phyloP scores from a whole-genome alignment of 805 yeast species.

The Starmerella lactis-condensi region DNA sequence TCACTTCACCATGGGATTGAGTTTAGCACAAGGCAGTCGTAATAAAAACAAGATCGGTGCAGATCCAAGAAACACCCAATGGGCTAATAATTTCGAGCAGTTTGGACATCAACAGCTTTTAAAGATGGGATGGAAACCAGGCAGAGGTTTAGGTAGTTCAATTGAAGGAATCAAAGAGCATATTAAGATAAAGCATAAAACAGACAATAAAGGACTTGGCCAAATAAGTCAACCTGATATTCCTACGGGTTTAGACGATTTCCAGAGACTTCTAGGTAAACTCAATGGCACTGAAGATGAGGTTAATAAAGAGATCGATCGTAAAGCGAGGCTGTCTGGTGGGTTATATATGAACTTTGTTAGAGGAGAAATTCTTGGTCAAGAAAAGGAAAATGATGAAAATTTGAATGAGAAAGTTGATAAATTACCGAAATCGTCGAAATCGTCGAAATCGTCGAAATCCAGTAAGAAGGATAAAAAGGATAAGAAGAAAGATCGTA shows the following conservation, averaged over 20 bases:
- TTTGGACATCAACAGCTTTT: slow-evolving; percentile 78
- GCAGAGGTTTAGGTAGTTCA: slow-evolving; percentile 69
- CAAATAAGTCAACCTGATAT: slow-evolving; percentile 52
- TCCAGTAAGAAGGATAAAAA: slow-evolving; percentile 19
- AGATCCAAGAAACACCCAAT: slow-evolving; percentile 84
- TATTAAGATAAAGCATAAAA: slow-evolving; percentile 64
- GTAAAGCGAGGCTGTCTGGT: slow-evolving; percentile 50
- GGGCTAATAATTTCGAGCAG: slow-evolving; percentile 58
- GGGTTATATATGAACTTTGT: slow-evolving; percentile 71
- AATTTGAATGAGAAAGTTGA: slow-evolving; percentile 16
- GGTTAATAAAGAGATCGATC: slow-evolving; percentile 29
- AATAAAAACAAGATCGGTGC: slow-evolving; percentile 64
- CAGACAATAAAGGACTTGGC: slow-evolving; percentile 78
- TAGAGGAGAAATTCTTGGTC: slow-evolving; percentile 60
- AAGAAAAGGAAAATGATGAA: slow-evolving; percentile 53
- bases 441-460: slow-evolving; percentile 14
- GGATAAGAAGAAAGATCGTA: slow-evolving; percentile 10
- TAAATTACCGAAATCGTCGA: slow-evolving; percentile 19
- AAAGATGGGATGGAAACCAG: slow-evolving; percentile 83
- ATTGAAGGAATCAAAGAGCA: slow-evolving; percentile 30
- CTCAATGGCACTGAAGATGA: slow-evolving; percentile 68
- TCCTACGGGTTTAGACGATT: slow-evolving; percentile 81
- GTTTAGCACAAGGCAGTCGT: slow-evolving; percentile 41
- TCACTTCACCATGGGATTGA: slow-evolving; percentile 23
- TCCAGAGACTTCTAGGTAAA: slow-evolving; percentile 76